Percentiles rank a stretch among this genome's conserved stretches.
Evolutionary conservation across 2,329 filamentous ascomycete genomes (phyloP).

Genomic region (Trichophyton simii): DNA sequence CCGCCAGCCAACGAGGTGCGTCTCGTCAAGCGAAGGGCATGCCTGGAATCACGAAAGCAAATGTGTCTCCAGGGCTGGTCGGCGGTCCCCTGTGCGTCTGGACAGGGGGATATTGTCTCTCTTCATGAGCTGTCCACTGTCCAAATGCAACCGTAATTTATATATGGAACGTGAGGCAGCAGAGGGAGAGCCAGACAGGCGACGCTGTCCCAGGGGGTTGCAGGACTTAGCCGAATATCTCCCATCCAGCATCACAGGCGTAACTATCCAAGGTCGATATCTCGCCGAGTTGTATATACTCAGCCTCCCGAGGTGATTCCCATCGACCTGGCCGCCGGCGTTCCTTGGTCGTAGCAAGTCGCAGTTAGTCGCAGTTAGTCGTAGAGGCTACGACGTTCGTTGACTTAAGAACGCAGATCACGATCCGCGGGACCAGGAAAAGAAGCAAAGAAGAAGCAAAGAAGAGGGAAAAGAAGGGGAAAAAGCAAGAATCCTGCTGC

Average conservation of each 20-base stretch:
- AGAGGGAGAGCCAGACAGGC: neutral
- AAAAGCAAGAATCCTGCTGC: neutral
- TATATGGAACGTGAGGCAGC: neutral
- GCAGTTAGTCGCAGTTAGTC: no score
- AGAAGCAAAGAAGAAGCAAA: neutral
- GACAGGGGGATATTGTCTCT: neutral
- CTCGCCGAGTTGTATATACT: no score
- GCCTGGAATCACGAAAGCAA: neutral
- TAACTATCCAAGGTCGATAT: no score
- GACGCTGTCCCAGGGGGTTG: neutral
- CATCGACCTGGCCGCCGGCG: no score
- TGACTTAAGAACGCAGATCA: no score
- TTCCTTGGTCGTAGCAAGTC: no score
- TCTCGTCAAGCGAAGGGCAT: neutral
- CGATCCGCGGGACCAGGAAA: no score
- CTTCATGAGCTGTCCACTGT: no score
- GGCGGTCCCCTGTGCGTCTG: neutral
- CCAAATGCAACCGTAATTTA: neutral
- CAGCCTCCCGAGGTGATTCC: no score
- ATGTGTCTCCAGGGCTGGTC: neutral
- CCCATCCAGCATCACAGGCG: neutral
- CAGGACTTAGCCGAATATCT: neutral
- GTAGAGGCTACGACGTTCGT: no score
- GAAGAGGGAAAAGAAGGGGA: neutral
- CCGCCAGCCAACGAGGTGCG: neutral